phyloP scores from a whole-genome alignment of 495 filamentous ascomycete genomes.

The Penicillium malachiteum region DNA sequence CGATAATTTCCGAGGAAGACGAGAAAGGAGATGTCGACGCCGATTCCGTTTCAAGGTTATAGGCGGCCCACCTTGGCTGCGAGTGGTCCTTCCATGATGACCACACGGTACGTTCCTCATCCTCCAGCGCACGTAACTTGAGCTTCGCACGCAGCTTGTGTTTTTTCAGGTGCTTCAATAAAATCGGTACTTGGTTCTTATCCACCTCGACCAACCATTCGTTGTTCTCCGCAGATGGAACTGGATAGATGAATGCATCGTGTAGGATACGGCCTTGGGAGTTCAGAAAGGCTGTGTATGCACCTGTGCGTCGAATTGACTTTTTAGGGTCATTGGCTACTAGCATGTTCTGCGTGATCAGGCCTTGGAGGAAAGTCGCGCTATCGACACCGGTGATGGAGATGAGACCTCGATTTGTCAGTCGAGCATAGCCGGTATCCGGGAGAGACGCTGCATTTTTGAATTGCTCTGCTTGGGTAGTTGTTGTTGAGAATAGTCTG shows the following conservation, averaged over 20 bases:
- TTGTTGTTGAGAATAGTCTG: conserved; percentile 35
- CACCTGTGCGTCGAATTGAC: conserved; percentile 40
- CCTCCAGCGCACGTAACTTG: conserved; percentile 59
- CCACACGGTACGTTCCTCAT: conserved; percentile 64
- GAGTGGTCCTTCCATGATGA: conserved; percentile 59
- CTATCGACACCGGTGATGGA: conserved; percentile 76
- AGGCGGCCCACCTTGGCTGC: conserved; percentile 45
- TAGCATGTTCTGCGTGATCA: conserved; percentile 74
- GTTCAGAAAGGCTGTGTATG: conserved; percentile 82
- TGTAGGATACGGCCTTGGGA: conserved; percentile 79
- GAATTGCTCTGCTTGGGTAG: conserved; percentile 12
- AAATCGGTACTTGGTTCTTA: conserved; percentile 53
- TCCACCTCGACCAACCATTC: conserved; percentile 83
- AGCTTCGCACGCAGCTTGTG: conserved; percentile 84
- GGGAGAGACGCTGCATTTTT: conserved; percentile 33
- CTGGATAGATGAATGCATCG: conserved; percentile 86
- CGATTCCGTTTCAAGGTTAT: conserved; percentile 42
- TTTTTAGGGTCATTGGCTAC: conserved; percentile 39
- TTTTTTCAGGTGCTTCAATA: conserved; percentile 71
- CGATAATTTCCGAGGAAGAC: conserved; percentile 29
- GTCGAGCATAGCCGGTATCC: conserved; percentile 41
- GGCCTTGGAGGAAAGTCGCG: conserved; percentile 80
- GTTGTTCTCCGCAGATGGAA: conserved; percentile 29
- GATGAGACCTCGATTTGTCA: conserved; percentile 74
- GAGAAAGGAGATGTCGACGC: conserved; percentile 31